Conservation (phyloP, 345 rosid genomes). For the Balakata baccata region DNA sequence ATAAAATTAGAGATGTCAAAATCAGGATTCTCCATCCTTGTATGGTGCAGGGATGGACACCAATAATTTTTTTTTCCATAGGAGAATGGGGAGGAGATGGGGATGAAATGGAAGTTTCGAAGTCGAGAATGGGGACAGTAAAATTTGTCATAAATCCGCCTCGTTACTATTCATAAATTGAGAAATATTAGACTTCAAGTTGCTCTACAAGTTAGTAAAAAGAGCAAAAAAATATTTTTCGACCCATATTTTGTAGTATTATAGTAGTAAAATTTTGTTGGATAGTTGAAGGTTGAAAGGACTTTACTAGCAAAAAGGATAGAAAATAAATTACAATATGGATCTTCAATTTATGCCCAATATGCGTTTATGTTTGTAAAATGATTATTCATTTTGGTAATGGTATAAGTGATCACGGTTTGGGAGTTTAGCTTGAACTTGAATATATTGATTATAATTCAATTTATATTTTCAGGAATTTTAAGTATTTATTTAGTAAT, state of each 20-base stretch:
- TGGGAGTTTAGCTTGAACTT: neutral
- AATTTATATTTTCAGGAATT: too few relatives aligned
- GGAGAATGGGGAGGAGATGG: too few relatives aligned
- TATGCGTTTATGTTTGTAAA: neutral
- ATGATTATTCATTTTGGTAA: neutral
- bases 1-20: too few relatives aligned
- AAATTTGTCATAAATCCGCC: too few relatives aligned
- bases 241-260: neutral
- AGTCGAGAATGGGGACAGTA: too few relatives aligned
- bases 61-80: too few relatives aligned
- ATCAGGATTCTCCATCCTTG: too few relatives aligned
- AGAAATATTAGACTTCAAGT: constrained; percentile 56
- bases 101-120: too few relatives aligned
- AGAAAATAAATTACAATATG: neutral
- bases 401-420: neutral
- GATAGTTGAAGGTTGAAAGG: neutral
- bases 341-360: neutral
- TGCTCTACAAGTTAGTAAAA: constrained; percentile 30
- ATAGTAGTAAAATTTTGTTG: neutral
- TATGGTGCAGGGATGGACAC: too few relatives aligned
- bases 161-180: too few relatives aligned
- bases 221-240: neutral
- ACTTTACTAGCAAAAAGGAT: neutral
- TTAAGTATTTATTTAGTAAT: too few relatives aligned
- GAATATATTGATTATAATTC: too few relatives aligned